Base-by-base conservation (phyloP, 257 asterid genomes). In the Capsicum pubescens region DNA sequence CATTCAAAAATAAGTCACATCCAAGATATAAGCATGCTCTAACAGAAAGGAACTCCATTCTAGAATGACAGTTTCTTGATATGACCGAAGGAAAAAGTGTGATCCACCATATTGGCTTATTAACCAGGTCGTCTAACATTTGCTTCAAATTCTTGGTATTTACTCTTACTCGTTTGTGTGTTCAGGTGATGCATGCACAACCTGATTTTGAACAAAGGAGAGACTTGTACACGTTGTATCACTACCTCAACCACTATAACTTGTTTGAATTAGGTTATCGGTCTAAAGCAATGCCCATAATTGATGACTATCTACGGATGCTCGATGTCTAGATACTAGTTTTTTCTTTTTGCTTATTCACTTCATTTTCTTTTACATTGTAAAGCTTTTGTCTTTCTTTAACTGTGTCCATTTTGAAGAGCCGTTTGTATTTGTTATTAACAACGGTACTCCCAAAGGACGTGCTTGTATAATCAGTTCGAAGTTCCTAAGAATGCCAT, bases 191-290 rank as follows among this genome's bases (percentile, higher is more conserved):
- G 98, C 98, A 98, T 14, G 89, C 88, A 82, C 97, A 96, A 79
- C 86, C 87, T 1, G 98, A 97, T 21, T 93, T 93, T 50, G 98
- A 92, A 85, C 35, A 87, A 84, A 93, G 99, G 91, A 89, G 77
- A 87, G 98, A 93, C 81, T 91, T 96, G 6, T 96, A 94, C 89
- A 86, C 86, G 93, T 87, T 96, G 84, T 94, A 96, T 86, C 99
- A 96, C 86, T 96, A 96, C 90, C 85, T 96, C 84, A 96, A 96
- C 88, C 99, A 96, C 86, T 96, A 96, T 88, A 96, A 96, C 85
- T 71, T 96, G 91, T 96, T 96, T 61, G 99, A 98, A 58, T 92
- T 98, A 2, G 94, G 99, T 81, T 96, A 96, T 77, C 90, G 99
- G 1, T 88, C 98, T 0, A 92, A 97, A 14, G 91, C 98, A 82